Percentiles rank a stretch among this genome's conserved stretches.
phyloP scores from a whole-genome alignment of 257 asterid species.

The Solanum tacnaense region DNA sequence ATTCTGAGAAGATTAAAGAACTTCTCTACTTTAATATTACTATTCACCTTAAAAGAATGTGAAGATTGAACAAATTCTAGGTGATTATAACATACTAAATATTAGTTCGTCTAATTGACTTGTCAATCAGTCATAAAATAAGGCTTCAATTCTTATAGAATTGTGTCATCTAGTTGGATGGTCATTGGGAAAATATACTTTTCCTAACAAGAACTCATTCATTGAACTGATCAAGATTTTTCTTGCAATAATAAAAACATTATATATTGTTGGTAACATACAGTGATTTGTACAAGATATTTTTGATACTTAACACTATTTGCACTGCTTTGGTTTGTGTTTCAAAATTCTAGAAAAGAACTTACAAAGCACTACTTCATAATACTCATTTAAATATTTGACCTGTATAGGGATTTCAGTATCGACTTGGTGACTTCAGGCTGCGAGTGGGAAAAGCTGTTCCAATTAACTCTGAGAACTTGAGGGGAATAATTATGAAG shows the following conservation, averaged over 20 bases:
- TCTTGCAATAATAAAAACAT: neutral
- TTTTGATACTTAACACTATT: neutral
- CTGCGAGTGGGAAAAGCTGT: slow-evolving; percentile 87
- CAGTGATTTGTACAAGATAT: neutral
- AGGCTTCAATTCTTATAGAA: neutral
- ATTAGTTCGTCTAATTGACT: neutral
- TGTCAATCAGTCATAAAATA: neutral
- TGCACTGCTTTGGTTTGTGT: neutral
- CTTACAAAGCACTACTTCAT: neutral
- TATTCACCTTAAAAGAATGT: no score
- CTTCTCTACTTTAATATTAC: neutral
- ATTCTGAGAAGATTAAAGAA: neutral
- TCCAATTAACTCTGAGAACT: slow-evolving; percentile 14
- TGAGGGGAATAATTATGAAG: slow-evolving; percentile 97
- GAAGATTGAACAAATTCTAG: no score
- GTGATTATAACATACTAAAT: neutral
- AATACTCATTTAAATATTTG: neutral
- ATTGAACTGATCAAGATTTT: neutral
- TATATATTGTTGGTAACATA: neutral
- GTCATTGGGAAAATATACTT: no score
- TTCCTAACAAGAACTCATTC: neutral
- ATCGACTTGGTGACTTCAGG: slow-evolving; percentile 82
- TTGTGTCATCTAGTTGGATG: neutral
- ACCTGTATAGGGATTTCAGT: slow-evolving; percentile 49
- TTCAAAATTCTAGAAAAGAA: neutral